Evolutionary conservation across 768 basidiomycete genomes (phyloP).

Genomic region (Calocybe indica): DNA sequence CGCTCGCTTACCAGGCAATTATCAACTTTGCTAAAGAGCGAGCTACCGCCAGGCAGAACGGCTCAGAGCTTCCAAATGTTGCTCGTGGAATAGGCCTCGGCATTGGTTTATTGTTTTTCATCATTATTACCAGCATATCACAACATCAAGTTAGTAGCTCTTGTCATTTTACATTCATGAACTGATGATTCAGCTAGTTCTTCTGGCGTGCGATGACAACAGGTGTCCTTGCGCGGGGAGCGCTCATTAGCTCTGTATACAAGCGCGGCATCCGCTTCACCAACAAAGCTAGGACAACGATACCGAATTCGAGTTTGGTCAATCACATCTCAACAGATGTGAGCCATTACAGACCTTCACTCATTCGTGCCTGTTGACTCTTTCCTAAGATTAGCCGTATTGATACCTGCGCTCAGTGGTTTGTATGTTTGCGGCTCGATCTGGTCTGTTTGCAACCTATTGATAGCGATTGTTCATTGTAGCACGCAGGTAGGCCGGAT

Average conservation of each 20-base stretch:
- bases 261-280: constrained; percentile 61
- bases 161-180: not conserved
- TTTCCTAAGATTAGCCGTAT: constrained; percentile 42
- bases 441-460: too few species aligned
- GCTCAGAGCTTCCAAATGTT: constrained; percentile 29
- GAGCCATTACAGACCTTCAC: constrained; percentile 12
- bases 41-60: constrained; percentile 29
- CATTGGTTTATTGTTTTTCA: constrained; percentile 44
- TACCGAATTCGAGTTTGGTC: constrained; percentile 55
- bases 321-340: constrained; percentile 67
- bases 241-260: constrained; percentile 67
- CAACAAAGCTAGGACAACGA: constrained; percentile 55
- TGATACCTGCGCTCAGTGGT: constrained; percentile 65
- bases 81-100: constrained; percentile 58
- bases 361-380: not conserved
- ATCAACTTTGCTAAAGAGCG: constrained; percentile 54
- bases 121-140: constrained; percentile 46
- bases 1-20: constrained; percentile 33
- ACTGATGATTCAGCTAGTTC: constrained; percentile 32
- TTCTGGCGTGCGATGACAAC: constrained; percentile 67
- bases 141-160: constrained; percentile 49
- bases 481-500: constrained; percentile 34
- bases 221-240: constrained; percentile 58
- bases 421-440: constrained; percentile 37
- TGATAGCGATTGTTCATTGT: not conserved